Evolutionary conservation across 2,329 filamentous ascomycete species (phyloP).

Genomic region (Didymella sp.): DNA sequence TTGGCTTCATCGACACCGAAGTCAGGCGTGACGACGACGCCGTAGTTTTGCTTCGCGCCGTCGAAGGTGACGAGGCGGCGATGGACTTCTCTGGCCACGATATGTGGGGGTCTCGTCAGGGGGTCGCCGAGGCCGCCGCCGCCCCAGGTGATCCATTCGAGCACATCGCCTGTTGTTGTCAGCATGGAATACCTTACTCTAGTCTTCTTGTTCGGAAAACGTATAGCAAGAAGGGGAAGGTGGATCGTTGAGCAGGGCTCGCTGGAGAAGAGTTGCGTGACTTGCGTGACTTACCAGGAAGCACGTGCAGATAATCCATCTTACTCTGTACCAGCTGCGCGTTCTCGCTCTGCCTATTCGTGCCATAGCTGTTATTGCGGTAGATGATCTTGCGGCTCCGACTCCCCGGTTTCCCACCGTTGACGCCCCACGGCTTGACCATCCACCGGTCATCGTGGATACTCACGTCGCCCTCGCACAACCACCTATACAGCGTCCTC

Average conservation of each 20-base stretch:
- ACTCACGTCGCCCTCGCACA: slow-evolving; percentile 56
- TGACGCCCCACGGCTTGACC: slow-evolving; percentile 59
- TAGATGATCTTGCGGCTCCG: slow-evolving; percentile 55
- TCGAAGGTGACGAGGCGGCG: slow-evolving; percentile 54
- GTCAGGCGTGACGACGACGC: slow-evolving; percentile 53
- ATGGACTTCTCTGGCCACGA: slow-evolving; percentile 57
- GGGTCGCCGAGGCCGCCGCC: slow-evolving; percentile 59
- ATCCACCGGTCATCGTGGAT: slow-evolving; percentile 60
- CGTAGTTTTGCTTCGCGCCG: slow-evolving; percentile 55
- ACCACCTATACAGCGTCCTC: slow-evolving; percentile 57
- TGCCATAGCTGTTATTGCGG: slow-evolving; percentile 49
- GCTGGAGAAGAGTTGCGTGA: too few species aligned
- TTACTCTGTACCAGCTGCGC: slow-evolving; percentile 54
- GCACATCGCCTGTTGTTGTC: slow-evolving; percentile 50
- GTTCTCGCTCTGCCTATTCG: slow-evolving; percentile 43
- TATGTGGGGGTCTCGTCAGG: slow-evolving; percentile 52
- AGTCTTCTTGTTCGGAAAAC: background rate
- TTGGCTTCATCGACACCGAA: slow-evolving; percentile 48
- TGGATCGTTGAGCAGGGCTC: too few species aligned
- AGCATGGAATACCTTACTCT: background rate
- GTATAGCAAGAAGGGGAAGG: too few species aligned
- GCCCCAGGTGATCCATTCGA: slow-evolving; percentile 61
- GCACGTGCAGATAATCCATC: slow-evolving; percentile 57
- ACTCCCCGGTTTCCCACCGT: slow-evolving; percentile 55
- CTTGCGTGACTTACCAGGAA: slow-evolving; percentile 47